Evolutionary conservation across 2,329 filamentous ascomycete species (phyloP).

Genomic region (Meredithiella fracta): DNA sequence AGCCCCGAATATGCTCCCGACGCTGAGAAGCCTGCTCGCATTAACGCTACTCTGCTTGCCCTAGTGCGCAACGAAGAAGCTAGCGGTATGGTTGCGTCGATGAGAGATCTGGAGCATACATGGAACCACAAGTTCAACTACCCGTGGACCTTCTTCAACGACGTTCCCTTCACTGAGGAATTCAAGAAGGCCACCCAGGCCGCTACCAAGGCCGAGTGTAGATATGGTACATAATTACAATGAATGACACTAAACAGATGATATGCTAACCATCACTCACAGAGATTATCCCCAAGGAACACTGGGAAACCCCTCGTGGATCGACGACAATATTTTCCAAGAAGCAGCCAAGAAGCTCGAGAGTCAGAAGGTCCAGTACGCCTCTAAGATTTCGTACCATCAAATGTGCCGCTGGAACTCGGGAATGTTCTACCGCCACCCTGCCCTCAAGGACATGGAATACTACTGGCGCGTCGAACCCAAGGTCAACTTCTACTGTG

Average conservation of each 20-base stretch:
- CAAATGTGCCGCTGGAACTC: conserved; percentile 99
- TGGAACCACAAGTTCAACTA: conserved; percentile 99
- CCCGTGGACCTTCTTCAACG: conserved; percentile 98
- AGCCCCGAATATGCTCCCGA: conserved; percentile 64
- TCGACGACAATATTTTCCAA: conserved; percentile 68
- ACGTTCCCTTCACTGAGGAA: conserved; percentile 79
- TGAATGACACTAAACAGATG: not conserved
- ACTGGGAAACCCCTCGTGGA: conserved; percentile 87
- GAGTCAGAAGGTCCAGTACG: conserved; percentile 81
- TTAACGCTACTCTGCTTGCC: conserved; percentile 82
- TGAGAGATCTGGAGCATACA: conserved; percentile 79
- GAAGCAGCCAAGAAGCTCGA: conserved; percentile 72
- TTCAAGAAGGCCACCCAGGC: conserved; percentile 73
- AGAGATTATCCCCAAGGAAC: conserved; percentile 85
- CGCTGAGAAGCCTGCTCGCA: conserved; percentile 60
- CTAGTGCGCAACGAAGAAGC: conserved; percentile 88
- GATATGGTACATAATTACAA: conserved; percentile 46
- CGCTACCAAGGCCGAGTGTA: conserved; percentile 73
- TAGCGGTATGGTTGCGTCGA: conserved; percentile 66
- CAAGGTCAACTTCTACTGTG: conserved; percentile 98
- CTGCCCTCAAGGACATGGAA: conserved; percentile 61
- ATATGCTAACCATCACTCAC: conserved; percentile 4
- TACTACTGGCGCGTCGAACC: conserved; percentile 99
- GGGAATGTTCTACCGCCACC: conserved; percentile 93
- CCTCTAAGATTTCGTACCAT: conserved; percentile 77